Base-by-base conservation (phyloP, 768 basidiomycete species). In the Pulveroboletus frians region DNA sequence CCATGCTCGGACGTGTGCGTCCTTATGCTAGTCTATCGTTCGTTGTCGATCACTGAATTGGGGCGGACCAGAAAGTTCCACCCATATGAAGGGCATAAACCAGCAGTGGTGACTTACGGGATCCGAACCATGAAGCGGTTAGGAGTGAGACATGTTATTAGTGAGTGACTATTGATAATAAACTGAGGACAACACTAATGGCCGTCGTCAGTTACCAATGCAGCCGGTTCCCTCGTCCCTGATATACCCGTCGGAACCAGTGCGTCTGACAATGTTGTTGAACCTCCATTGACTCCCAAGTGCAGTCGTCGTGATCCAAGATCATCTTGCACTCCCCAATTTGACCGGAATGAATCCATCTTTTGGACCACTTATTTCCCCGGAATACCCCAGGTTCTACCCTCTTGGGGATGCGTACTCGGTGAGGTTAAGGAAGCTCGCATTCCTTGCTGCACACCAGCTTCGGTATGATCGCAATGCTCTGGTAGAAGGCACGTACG, bases 401-500 rank as follows among this genome's bases (percentile, higher is more conserved):
- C 87, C 92, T 3, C 76, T 92, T 35, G 90, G 89, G 9, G 79
- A 89, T 55, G 90, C 91, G 0, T 92, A 94, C 67, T 87, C 87
- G 1, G 73, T 79, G 18, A 59, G 69, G 3, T 73, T 94, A 17
- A 81, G 89, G n/a, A 80, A 81, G 4, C 70, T 83, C 11, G 78
- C 79, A 0, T 93, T 92, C 69, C 75, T 80, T 17, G 83, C 90
- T 0, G 80, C 88, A 0, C 76, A 85, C 56, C 63, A 77, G 20
- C 77, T 93, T 31, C 65, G 71, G 2, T 64, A 91, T 7, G 66
- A 69, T 4, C 66, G 70, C 3, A 70, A 72, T 23, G 82, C 83
- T 3, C 71, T 93, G 11, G 80, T 78, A 3, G 92, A 93, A 63
- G 92, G 92, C 0, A 81, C 78, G 2, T 94, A 94, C 57, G 90